These are phyloP conservation scores for Cercospora citrullina DNA, from an alignment of 2,329 filamentous ascomycete species.

Conservation along the genomic window DNA sequence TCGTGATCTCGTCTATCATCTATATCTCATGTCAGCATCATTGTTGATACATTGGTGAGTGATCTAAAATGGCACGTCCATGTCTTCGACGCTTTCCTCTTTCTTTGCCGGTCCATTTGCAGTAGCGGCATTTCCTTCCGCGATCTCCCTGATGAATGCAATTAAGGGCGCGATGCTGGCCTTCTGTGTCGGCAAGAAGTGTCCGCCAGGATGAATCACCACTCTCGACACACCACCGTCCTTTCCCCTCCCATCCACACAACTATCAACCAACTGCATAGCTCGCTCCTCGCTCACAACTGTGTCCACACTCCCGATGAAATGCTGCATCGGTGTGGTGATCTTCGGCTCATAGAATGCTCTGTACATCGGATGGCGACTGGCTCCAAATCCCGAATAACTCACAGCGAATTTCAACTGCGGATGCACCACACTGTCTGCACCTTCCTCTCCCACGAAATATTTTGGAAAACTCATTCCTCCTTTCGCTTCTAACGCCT, in stretches of 20 bases:
- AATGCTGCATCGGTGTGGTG: conserved; percentile 74
- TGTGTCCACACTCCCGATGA: conserved; percentile 79
- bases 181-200: conserved; percentile 79
- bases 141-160: conserved; percentile 62
- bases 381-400: conserved; percentile 75
- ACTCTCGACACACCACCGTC: conserved; percentile 45
- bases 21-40: neutral
- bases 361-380: conserved; percentile 58
- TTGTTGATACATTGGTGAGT: neutral
- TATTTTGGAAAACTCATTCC: conserved; percentile 55
- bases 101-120: conserved; percentile 36
- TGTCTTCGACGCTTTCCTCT: conserved; percentile 64
- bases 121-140: conserved; percentile 41
- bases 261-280: conserved; percentile 65
- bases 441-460: conserved; percentile 45
- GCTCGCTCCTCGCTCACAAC: conserved; percentile 80
- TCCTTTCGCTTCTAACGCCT: conserved; percentile 39
- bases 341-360: conserved; percentile 77
- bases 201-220: conserved; percentile 80
- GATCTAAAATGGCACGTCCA: conserved; percentile 64
- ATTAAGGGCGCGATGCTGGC: conserved; percentile 76
- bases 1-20: conserved; percentile 7
- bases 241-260: conserved; percentile 50
- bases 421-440: conserved; percentile 46
- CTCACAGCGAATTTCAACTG: conserved; percentile 69